These are phyloP conservation scores for Bruguiera sexangula DNA, from an alignment of 345 rosid species.

Conservation along the genomic window DNA sequence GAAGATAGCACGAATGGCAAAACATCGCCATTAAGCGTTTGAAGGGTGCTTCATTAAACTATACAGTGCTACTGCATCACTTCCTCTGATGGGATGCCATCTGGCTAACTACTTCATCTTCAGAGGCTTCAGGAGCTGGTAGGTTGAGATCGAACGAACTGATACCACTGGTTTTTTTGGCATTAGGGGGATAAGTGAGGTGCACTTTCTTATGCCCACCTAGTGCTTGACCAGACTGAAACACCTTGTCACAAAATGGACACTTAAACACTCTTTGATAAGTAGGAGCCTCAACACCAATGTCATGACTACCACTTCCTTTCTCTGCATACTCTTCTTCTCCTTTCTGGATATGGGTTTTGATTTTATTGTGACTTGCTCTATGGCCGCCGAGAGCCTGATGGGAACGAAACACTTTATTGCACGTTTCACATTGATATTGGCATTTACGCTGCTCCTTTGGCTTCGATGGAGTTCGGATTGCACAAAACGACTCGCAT, in stretches of 20 bases:
- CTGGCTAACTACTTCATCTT: slow-evolving; percentile 17
- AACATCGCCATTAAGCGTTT: too few species aligned
- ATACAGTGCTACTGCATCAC: too few species aligned
- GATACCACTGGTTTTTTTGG: not conserved
- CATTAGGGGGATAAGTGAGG: slow-evolving; percentile 16
- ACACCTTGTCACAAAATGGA: slow-evolving; percentile 42
- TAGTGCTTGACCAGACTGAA: slow-evolving; percentile 58
- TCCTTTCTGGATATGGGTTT: not conserved
- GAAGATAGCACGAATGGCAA: too few species aligned
- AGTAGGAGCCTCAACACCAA: not conserved
- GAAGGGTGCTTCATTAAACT: too few species aligned
- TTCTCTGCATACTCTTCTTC: not conserved
- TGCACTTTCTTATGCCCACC: slow-evolving; percentile 66
- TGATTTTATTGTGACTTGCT: slow-evolving; percentile 24
- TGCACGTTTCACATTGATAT: slow-evolving; percentile 28
- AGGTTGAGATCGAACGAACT: slow-evolving; percentile 38
- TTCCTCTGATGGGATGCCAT: not conserved
- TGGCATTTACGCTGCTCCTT: not conserved
- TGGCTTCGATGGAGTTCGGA: not conserved
- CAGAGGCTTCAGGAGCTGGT: slow-evolving; percentile 30
- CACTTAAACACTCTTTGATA: slow-evolving; percentile 29
- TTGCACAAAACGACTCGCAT: not conserved
- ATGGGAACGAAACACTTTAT: slow-evolving; percentile 26
- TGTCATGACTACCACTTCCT: not conserved
- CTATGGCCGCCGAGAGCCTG: slow-evolving; percentile 39